Evolutionary conservation across 257 asterid genomes (phyloP), one percentile per base, ranked within the genome.

Genomic region (Nicotiana knightiana): DNA sequence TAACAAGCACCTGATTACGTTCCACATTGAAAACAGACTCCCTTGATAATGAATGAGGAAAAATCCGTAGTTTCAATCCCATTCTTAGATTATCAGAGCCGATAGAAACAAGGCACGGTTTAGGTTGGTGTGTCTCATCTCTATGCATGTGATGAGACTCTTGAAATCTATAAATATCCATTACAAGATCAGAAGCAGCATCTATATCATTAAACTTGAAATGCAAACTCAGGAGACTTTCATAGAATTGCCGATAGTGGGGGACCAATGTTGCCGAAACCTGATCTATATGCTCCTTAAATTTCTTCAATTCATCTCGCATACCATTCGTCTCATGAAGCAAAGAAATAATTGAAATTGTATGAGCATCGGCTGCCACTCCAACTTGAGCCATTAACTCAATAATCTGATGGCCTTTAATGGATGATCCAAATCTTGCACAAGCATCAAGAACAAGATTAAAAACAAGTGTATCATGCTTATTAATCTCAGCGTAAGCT

Each of bases 381-480:
- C 97, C 94, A 30, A 85, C 75, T 84, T 58, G 82, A 4, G 98
- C 89, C 99, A 96, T 94, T 78, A 92, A 85, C 91, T 93, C 99
- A 62, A 94, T 86, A 77, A 93, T 84, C 85, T 81, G 89, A 63
- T 88, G 94, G 73, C 93, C 97, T 83, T 89, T 94, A 80, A 87
- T 86, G 77, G 93, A 87, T 26, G 93, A 89, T 81, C 89, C 89
- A 71, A 88, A 94, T 82, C 93, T 89, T 84, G 84, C 91, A 83
- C 97, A 94, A 17, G 92, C 94, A 88, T 92, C 93, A 71, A 96
- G 96, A 87, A 96, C 91, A 71, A 94, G 94, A 88, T 94, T 94
- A 82, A 93, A 96, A 59, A 93, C 83, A 83, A 85, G 53, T 10
- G 87, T 85, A 80, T 91, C 93, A 3, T 93, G 92, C 86, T 82